Percentiles rank a stretch among this genome's conserved stretches.
These are phyloP conservation scores for Termitomyces sp. DNA, from an alignment of 768 basidiomycete genomes.

Conservation along the genomic window DNA sequence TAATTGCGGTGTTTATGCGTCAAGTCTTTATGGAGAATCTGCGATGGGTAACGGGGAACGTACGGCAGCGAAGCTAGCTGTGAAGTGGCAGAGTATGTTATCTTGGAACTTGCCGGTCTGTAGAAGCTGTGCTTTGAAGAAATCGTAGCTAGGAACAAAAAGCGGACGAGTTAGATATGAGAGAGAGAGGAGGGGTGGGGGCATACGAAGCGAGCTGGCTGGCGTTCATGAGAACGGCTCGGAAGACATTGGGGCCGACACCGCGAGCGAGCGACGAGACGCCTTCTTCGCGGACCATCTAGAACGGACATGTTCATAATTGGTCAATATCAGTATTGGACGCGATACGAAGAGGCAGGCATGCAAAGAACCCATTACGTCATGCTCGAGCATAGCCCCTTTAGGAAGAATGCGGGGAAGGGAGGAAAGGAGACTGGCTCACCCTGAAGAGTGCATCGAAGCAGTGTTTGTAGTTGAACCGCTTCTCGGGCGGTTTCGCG, in stretches of 20 bases:
- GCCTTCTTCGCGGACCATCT: conserved; percentile 91
- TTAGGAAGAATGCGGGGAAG: conserved; percentile 8
- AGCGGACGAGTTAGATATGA: no score
- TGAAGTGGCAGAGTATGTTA: conserved; percentile 79
- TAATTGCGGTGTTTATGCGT: conserved; percentile 15
- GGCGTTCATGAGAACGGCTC: conserved; percentile 87
- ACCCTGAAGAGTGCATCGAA: conserved; percentile 85
- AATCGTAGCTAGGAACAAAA: no score
- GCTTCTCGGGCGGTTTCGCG: conserved; percentile 82
- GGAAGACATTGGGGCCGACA: conserved; percentile 79
- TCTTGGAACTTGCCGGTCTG: conserved; percentile 71
- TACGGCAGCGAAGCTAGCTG: conserved; percentile 83
- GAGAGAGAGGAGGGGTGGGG: not conserved
- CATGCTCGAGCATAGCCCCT: conserved; percentile 8
- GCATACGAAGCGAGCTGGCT: conserved; percentile 86
- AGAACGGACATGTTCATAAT: not conserved
- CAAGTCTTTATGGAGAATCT: no score
- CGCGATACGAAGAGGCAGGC: no score
- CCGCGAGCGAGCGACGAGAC: conserved; percentile 70
- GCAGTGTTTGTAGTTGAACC: conserved; percentile 87
- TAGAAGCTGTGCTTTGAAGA: conserved; percentile 82
- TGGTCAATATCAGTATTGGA: no score
- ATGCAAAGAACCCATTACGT: no score
- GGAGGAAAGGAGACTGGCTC: conserved; percentile 24
- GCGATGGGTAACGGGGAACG: conserved; percentile 15